phyloP scores from a whole-genome alignment of 225 moss, liverwort and hornwort species.

The Pseudoscleropodium purum region DNA sequence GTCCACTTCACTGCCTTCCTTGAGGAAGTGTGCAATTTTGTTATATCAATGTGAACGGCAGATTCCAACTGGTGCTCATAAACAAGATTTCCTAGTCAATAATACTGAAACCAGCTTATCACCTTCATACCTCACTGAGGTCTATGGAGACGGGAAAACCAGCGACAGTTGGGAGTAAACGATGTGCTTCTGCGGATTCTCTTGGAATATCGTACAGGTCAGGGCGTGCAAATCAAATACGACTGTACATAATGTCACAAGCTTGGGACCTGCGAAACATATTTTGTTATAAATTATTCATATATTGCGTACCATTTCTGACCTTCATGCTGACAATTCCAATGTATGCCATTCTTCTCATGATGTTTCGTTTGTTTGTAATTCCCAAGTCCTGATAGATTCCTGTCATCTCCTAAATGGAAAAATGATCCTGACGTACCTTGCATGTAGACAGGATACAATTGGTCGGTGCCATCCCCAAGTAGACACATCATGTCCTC shows the following conservation, averaged over 20 bases:
- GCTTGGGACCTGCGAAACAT: constrained; percentile 45
- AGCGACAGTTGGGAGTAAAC: constrained; percentile 22
- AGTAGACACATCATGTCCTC: constrained; percentile 46
- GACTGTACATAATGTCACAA: constrained; percentile 42
- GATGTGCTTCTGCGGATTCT: constrained; percentile 24
- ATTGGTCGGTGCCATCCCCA: constrained; percentile 43
- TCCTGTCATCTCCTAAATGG: neutral
- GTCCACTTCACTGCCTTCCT: neutral
- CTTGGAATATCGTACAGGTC: constrained; percentile 35
- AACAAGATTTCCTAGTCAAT: neutral
- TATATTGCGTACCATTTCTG: neutral
- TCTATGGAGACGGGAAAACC: neutral
- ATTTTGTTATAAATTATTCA: neutral
- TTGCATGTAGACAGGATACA: constrained; percentile 72
- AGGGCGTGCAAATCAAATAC: constrained; percentile 42
- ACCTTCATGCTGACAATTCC: neutral
- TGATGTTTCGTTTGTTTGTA: neutral
- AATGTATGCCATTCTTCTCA: neutral
- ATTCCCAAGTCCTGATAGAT: neutral
- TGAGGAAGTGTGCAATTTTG: neutral
- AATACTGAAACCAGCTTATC: neutral
- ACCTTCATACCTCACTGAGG: neutral
- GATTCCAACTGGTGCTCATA: neutral
- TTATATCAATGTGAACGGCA: neutral
- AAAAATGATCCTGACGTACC: constrained; percentile 12